Base-by-base conservation (phyloP, 495 filamentous ascomycete species). In the Massariosphaeria phaeospora region DNA sequence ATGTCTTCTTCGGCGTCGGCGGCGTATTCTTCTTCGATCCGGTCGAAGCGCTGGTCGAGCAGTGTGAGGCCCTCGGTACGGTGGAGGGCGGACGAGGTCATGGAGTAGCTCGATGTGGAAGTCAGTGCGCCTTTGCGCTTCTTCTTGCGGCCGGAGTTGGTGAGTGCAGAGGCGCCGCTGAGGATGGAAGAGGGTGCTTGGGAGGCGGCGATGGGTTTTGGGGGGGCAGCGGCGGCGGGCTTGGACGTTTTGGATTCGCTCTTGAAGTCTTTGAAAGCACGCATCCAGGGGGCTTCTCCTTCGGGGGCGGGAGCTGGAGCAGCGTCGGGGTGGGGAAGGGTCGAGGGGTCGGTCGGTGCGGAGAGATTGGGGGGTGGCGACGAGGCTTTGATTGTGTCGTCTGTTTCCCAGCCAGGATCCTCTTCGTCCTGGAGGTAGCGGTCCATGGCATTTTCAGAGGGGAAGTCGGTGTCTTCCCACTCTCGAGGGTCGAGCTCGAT, bases 81-180 rank as follows among this genome's bases (percentile, higher is more conserved):
- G 18, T 84, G 80, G 6, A 97, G 75, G 0, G 90, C 84, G 0
- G 93, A 96, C 5, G 88, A 95, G 0, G 85, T 90, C 94, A 97
- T 99, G n/a, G 89, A 95, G 73, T 95, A 97, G 13, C 79, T 78
- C 5, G 91, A 91, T 0, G 85, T 87, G 63, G 85, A 88, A 18
- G 93, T 96, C 67, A 93, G 67, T 17, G 93, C 90, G 39, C 89
- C 89, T 70, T 90, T 93, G 55, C 89, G 79, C 80, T 91, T 94
- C 80, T 95, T 97, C 29, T 76, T 74, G 1, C 87, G 81, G 13
- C 82, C 79, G 24, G 79, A 78, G 57, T 79, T 61, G 34, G 78
- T 85, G 27, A 67, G 57, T 4, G 66, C 66, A 4, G 87, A 89
- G 0, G 85, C 86, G 18, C 84, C 88, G 12, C 89, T 91, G 73